phyloP scores from a whole-genome alignment of 108 stramenopile genomes.

The Aurantiochytrium sp. region DNA sequence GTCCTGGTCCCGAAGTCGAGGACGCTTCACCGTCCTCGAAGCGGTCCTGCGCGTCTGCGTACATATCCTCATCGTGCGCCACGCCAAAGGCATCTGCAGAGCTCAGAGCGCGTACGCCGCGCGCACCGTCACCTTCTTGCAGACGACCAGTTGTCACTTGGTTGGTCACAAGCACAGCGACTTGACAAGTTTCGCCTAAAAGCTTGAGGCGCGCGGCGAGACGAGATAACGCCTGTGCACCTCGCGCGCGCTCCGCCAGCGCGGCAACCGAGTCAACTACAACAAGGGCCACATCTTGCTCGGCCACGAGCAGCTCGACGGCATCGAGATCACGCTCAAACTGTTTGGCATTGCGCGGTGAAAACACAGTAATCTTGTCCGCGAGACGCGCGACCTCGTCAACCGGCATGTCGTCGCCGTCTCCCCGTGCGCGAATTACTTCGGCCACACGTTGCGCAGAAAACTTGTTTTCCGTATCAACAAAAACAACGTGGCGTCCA shows the following conservation, averaged over 20 bases:
- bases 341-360: not conserved
- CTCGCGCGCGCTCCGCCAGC: not conserved
- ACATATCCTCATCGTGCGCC: not conserved
- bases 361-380: not conserved
- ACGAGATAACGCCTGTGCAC: not conserved
- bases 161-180: not conserved
- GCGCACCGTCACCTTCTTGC: not conserved
- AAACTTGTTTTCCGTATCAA: conserved; percentile 10
- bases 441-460: not conserved
- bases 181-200: not conserved
- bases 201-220: conserved; percentile 5
- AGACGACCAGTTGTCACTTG: not conserved
- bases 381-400: not conserved
- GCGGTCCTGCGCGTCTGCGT: too few relatives aligned
- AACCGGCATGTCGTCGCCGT: not conserved
- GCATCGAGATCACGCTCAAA: not conserved
- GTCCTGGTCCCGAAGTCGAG: not conserved
- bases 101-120: not conserved
- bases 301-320: not conserved
- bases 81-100: not conserved
- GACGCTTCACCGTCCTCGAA: too few relatives aligned
- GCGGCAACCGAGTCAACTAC: not conserved
- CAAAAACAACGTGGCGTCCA: not conserved
- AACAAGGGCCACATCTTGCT: not conserved
- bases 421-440: not conserved